Evolutionary conservation across 805 yeast genomes (phyloP), one percentile per base, ranked within the genome.

Genomic region (Henningerozyma blattae): DNA sequence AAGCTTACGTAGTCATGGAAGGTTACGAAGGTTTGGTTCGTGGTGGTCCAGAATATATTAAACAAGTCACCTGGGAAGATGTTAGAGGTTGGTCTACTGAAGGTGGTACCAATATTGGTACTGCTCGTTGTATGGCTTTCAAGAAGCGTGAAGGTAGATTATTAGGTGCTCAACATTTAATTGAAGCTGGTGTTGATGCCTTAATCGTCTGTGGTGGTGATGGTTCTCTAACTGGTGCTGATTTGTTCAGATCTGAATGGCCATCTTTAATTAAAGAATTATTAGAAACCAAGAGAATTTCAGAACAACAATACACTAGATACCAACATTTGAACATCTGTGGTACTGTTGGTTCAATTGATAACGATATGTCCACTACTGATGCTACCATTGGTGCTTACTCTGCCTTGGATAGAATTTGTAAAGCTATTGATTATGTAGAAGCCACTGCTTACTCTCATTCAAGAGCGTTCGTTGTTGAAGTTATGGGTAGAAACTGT

Each of bases 401-500:
- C 52, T 77, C 86, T n/a, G 73, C 87, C 1, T 62, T 80, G 39
- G 86, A 75, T 37, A 64, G 89, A 52, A 80, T 80, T 44, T 72
- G 81, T 47, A 74, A 76, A 49, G 73, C 76, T 22, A 43, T 81
- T 42, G 93, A 81, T 58, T 81, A 77, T 51, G 80, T 81, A 40
- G 89, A 80, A 54, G 85, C 87, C 17, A 81, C 93, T 17, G 93
- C 93, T 17, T 70, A 72, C 34, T 79, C 87, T 1, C 93, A 81
- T 55, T 78, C 85, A 20, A 64, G 93, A 52, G 91, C 89, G 4
- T 81, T 81, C 49, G 83, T 81, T 27, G 75, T 81, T 28, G 93
- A 81, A 61, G 93, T 81, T 15, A 81, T 81, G 93, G 93, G 93
- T 39, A 68, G 93, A 58, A 86, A 81, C 55, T 81, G 93, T 64